Conservation (phyloP, 2,329 filamentous ascomycete species). For the Diaporthe australafricana region DNA sequence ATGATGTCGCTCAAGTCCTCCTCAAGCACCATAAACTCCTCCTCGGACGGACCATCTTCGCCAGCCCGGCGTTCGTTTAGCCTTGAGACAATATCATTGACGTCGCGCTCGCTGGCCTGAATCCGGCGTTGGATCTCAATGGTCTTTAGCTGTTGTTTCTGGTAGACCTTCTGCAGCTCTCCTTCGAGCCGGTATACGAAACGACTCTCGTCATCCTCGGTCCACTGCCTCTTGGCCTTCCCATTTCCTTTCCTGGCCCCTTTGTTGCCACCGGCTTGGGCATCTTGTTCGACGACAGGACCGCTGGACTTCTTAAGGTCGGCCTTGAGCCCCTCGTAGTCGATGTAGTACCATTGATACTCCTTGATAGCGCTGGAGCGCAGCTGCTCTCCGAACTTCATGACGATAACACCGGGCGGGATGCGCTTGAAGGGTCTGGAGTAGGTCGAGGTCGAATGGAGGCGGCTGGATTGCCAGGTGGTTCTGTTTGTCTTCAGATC, state of each 20-base stretch:
- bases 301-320: constrained; percentile 82
- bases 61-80: constrained; percentile 72
- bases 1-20: constrained; percentile 98
- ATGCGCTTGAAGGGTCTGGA: constrained; percentile 49
- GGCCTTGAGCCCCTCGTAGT: constrained; percentile 92
- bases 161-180: constrained; percentile 97
- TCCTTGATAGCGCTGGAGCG: constrained; percentile 95
- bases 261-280: constrained; percentile 53
- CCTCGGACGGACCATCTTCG: constrained; percentile 77
- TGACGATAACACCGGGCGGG: constrained; percentile 67
- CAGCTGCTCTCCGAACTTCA: constrained; percentile 96
- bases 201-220: constrained; percentile 88
- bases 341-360: constrained; percentile 98
- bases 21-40: constrained; percentile 94
- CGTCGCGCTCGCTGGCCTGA: constrained; percentile 87
- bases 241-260: constrained; percentile 50
- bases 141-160: constrained; percentile 96
- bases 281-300: constrained; percentile 46
- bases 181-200: constrained; percentile 90
- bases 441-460: constrained; percentile 38
- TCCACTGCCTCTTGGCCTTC: constrained; percentile 76
- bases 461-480: constrained; percentile 53
- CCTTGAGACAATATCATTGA: constrained; percentile 85
- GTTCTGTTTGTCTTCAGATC: constrained; percentile 58
- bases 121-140: constrained; percentile 95